A percentile compares a stretch with the other conserved stretches of the same genome.
phyloP scores from a whole-genome alignment of 2,329 filamentous ascomycete species.

The Plenodomus biglobosus region DNA sequence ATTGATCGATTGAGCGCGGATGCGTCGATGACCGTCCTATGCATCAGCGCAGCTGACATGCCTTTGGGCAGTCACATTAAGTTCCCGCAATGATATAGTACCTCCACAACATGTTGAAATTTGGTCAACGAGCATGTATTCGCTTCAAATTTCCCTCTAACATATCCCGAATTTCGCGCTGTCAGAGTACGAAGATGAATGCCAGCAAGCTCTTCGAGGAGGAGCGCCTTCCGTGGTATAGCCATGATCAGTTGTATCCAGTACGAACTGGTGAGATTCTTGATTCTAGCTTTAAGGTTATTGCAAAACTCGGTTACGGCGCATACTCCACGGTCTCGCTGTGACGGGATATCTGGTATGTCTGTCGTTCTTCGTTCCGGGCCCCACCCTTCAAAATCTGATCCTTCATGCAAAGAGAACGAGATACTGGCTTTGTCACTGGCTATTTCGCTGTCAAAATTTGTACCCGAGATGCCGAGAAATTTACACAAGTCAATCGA shows the following conservation, averaged over 20 bases:
- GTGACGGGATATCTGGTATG: conserved; percentile 25
- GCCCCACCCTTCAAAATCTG: conserved; percentile 20
- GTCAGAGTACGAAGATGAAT: conserved; percentile 21
- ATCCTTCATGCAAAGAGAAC: conserved; percentile 18
- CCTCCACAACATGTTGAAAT: conserved; percentile 24
- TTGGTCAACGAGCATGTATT: conserved; percentile 24
- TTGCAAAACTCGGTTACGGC: conserved; percentile 33
- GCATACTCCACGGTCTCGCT: conserved; percentile 33
- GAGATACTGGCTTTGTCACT: conserved; percentile 19
- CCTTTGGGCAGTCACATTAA: conserved; percentile 13
- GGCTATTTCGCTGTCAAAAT: conserved; percentile 23
- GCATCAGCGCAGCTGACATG: conserved; percentile 16
- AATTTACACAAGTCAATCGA: conserved; percentile 16
- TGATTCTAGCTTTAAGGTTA: conserved; percentile 25
- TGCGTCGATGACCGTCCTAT: neutral
- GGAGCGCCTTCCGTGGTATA: conserved; percentile 23
- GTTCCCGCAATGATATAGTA: conserved; percentile 20
- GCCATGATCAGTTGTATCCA: conserved; percentile 27
- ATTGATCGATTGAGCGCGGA: conserved; percentile 6
- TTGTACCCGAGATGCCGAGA: conserved; percentile 20
- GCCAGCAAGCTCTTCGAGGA: conserved; percentile 23
- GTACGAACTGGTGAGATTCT: conserved; percentile 25
- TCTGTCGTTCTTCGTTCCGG: conserved; percentile 19
- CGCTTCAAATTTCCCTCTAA: conserved; percentile 22
- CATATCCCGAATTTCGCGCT: conserved; percentile 22